Conservation (phyloP, 2,329 filamentous ascomycete species). For the Exophiala aquamarina region DNA sequence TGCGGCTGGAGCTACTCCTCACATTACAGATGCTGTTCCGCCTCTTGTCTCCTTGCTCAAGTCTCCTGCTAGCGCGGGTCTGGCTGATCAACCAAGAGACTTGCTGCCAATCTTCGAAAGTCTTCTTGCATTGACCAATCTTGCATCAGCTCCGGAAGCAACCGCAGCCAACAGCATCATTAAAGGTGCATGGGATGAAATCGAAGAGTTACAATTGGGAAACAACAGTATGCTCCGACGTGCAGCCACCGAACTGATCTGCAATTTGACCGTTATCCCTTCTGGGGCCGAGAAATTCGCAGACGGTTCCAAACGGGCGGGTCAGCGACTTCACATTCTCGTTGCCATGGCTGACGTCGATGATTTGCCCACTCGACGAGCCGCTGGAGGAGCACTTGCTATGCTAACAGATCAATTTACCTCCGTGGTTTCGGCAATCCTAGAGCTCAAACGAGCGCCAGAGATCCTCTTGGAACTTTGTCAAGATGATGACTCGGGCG, state of each 20-base stretch:
- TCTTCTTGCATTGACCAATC: slow-evolving; percentile 88
- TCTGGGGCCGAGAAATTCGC: slow-evolving; percentile 47
- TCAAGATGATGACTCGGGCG: slow-evolving; percentile 59
- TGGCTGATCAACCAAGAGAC: slow-evolving; percentile 60
- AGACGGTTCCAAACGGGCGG: slow-evolving; percentile 62
- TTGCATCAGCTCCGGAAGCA: slow-evolving; percentile 64
- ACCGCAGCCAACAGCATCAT: slow-evolving; percentile 68
- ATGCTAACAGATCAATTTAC: slow-evolving; percentile 77
- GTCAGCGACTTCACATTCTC: slow-evolving; percentile 75
- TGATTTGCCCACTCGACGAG: slow-evolving; percentile 74
- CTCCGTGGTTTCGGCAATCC: slow-evolving; percentile 65
- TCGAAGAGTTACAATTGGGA: slow-evolving; percentile 82
- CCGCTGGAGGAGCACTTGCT: slow-evolving; percentile 84
- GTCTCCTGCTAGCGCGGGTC: slow-evolving; percentile 28
- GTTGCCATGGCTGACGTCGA: slow-evolving; percentile 86
- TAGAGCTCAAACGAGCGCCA: slow-evolving; percentile 61
- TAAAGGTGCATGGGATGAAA: slow-evolving; percentile 67
- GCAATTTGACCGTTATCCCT: slow-evolving; percentile 67
- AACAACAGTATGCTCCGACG: slow-evolving; percentile 74
- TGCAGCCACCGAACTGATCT: slow-evolving; percentile 83
- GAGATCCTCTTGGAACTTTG: slow-evolving; percentile 80
- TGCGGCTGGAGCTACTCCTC: slow-evolving; percentile 70
- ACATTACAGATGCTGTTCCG: slow-evolving; percentile 74
- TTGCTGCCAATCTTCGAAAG: slow-evolving; percentile 87
- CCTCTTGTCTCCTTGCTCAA: slow-evolving; percentile 75